Percentiles rank a stretch among this genome's conserved stretches.
These are phyloP conservation scores for Cocos nucifera DNA, from an alignment of 176 grass and related monocot genomes.

Conservation along the genomic window DNA sequence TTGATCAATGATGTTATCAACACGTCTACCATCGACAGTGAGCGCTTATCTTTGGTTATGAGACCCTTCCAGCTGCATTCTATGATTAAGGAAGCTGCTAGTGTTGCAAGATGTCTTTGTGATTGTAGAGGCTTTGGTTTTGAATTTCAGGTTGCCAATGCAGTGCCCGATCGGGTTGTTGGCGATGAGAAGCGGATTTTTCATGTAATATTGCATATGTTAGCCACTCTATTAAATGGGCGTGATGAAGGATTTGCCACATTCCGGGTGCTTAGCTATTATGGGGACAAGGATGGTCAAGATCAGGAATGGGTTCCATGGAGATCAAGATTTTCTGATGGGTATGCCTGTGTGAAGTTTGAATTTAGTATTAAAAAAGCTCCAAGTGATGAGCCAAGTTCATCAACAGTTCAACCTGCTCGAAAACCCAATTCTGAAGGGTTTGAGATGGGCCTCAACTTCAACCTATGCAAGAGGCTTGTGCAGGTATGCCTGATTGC, in stretches of 20 bases:
- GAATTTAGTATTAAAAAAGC: conserved; percentile 50
- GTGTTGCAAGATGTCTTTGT: conserved; percentile 75
- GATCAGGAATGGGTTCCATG: conserved; percentile 61
- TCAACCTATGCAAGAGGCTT: conserved; percentile 78
- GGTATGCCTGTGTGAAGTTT: conserved; percentile 74
- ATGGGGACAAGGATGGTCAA: conserved; percentile 46
- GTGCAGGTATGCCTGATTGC: conserved; percentile 36
- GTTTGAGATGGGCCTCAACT: conserved; percentile 77
- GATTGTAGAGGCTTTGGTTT: conserved; percentile 56
- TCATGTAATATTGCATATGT: conserved; percentile 81
- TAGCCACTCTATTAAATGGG: conserved; percentile 52
- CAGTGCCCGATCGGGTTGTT: conserved; percentile 55
- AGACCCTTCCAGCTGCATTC: conserved; percentile 60
- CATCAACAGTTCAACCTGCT: conserved; percentile 16
- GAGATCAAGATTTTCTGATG: conserved; percentile 56
- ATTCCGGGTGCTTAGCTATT: conserved; percentile 50
- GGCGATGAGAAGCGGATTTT: conserved; percentile 94
- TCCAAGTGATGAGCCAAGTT: conserved; percentile 15
- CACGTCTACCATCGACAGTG: conserved; percentile 44
- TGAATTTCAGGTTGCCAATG: conserved; percentile 46
- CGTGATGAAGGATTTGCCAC: conserved; percentile 37
- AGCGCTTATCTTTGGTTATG: conserved; percentile 63
- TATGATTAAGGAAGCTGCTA: conserved; percentile 66
- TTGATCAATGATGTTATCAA: conserved; percentile 86
- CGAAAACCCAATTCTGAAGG: conserved; percentile 23